A percentile compares a stretch with the other conserved stretches of the same genome.
Conservation (phyloP, 2,329 filamentous ascomycete species). For the Ophiognomonia clavigignenti-juglandacearum region DNA sequence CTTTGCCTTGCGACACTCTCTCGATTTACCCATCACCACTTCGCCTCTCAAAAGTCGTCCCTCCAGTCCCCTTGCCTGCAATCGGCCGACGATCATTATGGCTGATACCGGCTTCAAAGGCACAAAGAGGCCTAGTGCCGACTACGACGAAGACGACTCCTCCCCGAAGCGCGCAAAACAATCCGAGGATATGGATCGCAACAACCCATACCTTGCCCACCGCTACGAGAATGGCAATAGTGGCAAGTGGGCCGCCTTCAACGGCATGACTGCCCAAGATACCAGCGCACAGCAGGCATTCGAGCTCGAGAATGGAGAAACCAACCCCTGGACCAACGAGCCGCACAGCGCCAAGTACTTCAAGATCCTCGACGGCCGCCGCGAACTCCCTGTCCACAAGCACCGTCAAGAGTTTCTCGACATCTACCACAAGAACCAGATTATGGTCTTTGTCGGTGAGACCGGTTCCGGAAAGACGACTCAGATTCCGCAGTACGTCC, state of each 20-base stretch:
- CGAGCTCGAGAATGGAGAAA: constrained; percentile 71
- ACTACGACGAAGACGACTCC: constrained; percentile 32
- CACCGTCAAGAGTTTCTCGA: constrained; percentile 93
- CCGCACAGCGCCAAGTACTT: constrained; percentile 82
- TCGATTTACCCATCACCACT: neutral
- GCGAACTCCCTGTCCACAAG: constrained; percentile 85
- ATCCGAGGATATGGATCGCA: constrained; percentile 19
- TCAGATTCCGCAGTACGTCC: constrained; percentile 96
- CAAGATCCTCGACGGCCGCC: constrained; percentile 76
- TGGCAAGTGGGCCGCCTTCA: constrained; percentile 45
- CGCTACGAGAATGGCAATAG: constrained; percentile 56
- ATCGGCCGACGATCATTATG: constrained; percentile 26
- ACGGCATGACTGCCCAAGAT: constrained; percentile 67
- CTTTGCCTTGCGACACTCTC: neutral
- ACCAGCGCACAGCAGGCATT: constrained; percentile 74
- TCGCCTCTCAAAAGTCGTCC: no score
- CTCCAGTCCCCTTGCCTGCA: neutral
- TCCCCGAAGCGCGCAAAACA: constrained; percentile 25
- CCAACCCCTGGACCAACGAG: constrained; percentile 80
- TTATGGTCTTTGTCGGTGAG: constrained; percentile 97
- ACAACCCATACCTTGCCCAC: constrained; percentile 91
- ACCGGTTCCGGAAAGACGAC: constrained; percentile 99
- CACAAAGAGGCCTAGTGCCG: constrained; percentile 41
- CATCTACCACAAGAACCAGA: constrained; percentile 89
- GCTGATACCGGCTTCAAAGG: constrained; percentile 29